phyloP scores from a whole-genome alignment of 192 early-diverging fungal genomes.

The Coemansia sp. region DNA sequence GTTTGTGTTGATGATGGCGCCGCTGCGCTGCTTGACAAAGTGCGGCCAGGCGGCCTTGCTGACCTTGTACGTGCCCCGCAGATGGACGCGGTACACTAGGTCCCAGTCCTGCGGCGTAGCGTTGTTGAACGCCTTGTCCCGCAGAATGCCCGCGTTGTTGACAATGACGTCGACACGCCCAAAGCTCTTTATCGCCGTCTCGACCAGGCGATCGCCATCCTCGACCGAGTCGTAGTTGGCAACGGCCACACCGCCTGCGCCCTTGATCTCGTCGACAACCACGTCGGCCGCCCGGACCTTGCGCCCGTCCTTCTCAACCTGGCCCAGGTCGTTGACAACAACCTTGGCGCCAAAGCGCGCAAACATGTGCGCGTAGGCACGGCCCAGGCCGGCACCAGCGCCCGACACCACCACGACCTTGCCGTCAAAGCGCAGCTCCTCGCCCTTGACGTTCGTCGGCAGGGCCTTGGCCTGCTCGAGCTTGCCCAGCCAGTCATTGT shows the following conservation, averaged over 20 bases:
- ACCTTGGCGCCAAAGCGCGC: slow-evolving; percentile 81
- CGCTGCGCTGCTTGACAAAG: slow-evolving; percentile 90
- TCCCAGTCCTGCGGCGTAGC: slow-evolving; percentile 96
- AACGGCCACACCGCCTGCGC: slow-evolving; percentile 81
- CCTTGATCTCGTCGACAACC: slow-evolving; percentile 79
- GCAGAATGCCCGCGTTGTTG: slow-evolving; percentile 97
- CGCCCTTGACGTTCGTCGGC: slow-evolving; percentile 53
- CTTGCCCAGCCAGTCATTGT: slow-evolving; percentile 76
- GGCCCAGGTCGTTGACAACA: slow-evolving; percentile 90
- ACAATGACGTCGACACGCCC: slow-evolving; percentile 78
- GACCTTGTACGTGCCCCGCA: slow-evolving; percentile 92
- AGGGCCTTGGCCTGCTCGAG: slow-evolving; percentile 70
- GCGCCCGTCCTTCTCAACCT: slow-evolving; percentile 38
- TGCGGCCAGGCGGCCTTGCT: slow-evolving; percentile 94
- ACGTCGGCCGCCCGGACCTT: slow-evolving; percentile 55
- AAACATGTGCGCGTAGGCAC: slow-evolving; percentile 80
- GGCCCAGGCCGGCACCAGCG: slow-evolving; percentile 88
- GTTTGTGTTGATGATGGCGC: slow-evolving; percentile 91
- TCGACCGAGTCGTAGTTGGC: slow-evolving; percentile 93
- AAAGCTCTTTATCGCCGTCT: slow-evolving; percentile 82
- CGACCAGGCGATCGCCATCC: slow-evolving; percentile 90
- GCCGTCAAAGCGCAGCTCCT: slow-evolving; percentile 64
- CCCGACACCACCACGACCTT: slow-evolving; percentile 86
- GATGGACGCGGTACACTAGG: slow-evolving; percentile 81
- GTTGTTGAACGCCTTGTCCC: slow-evolving; percentile 88